These are phyloP conservation scores for Acmispon strigosus DNA, from an alignment of 306 rosid species.

Conservation along the genomic window DNA sequence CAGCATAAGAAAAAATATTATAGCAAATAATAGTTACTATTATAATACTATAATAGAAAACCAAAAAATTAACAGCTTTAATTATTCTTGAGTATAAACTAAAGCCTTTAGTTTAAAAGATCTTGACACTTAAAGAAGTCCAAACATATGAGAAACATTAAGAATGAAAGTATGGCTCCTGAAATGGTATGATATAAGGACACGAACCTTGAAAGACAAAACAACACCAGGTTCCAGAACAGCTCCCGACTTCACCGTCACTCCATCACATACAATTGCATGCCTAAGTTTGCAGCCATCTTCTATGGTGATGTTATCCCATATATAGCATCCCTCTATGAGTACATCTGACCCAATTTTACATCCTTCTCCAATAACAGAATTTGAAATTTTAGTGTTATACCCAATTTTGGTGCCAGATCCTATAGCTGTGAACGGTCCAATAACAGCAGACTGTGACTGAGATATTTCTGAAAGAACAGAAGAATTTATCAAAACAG, in stretches of 20 bases:
- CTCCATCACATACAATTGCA: slow-evolving; percentile 93
- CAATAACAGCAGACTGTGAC: slow-evolving; percentile 76
- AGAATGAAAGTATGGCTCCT: slow-evolving; percentile 1
- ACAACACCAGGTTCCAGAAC: slow-evolving; percentile 79
- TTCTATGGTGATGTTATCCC: slow-evolving; percentile 80
- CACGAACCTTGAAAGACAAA: slow-evolving; percentile 83
- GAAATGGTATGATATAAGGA: background rate
- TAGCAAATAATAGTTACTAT: background rate
- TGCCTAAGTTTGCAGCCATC: slow-evolving; percentile 83
- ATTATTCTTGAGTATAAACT: slow-evolving; percentile 5
- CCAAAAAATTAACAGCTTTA: slow-evolving; percentile 2
- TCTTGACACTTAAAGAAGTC: background rate
- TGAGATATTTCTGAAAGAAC: slow-evolving; percentile 59
- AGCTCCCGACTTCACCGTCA: slow-evolving; percentile 65
- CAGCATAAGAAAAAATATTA: background rate
- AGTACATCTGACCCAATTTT: slow-evolving; percentile 72
- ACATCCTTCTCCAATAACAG: slow-evolving; percentile 86
- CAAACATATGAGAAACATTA: slow-evolving; percentile 6
- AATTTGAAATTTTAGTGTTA: slow-evolving; percentile 56
- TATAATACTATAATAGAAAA: background rate
- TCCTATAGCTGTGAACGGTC: slow-evolving; percentile 84
- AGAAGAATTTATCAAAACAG: slow-evolving; percentile 22
- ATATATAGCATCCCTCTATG: slow-evolving; percentile 85
- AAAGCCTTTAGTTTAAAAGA: slow-evolving; percentile 4
- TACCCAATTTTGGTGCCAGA: slow-evolving; percentile 74